Conservation (phyloP, 305 asterid genomes). For the Coffea humblotiana region DNA sequence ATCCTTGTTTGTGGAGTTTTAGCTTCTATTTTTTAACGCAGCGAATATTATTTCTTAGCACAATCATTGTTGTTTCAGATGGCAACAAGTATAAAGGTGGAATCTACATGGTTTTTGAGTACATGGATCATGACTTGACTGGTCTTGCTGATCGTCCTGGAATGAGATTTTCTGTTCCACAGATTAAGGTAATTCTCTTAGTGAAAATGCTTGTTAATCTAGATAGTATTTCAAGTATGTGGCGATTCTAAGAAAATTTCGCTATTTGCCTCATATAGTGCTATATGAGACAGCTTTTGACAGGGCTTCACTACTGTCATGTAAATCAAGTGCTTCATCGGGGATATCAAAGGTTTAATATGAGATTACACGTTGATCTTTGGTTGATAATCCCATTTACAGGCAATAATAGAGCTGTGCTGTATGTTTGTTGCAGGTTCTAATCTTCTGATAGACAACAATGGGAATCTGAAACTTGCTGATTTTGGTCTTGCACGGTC, state of each 20-base stretch:
- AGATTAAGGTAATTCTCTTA: slow-evolving; percentile 67
- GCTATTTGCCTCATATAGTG: slow-evolving; percentile 60
- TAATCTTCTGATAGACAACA: slow-evolving; percentile 89
- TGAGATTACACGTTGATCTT: slow-evolving; percentile 25
- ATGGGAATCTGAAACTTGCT: slow-evolving; percentile 94
- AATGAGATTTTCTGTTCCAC: slow-evolving; percentile 83
- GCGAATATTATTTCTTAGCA: slow-evolving; percentile 12
- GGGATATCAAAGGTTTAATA: slow-evolving; percentile 81
- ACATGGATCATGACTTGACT: slow-evolving; percentile 95
- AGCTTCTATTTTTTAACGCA: neutral
- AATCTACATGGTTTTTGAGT: slow-evolving; percentile 92
- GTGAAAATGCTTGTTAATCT: slow-evolving; percentile 21
- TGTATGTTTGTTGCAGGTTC: slow-evolving; percentile 58
- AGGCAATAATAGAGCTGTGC: slow-evolving; percentile 21
- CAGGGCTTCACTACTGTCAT: slow-evolving; percentile 99
- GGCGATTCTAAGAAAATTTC: slow-evolving; percentile 43
- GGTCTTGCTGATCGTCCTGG: slow-evolving; percentile 98
- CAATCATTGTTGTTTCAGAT: slow-evolving; percentile 45
- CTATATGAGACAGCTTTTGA: slow-evolving; percentile 93
- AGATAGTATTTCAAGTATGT: slow-evolving; percentile 10
- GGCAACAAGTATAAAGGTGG: slow-evolving; percentile 91
- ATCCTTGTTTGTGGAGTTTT: neutral
- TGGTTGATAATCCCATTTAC: slow-evolving; percentile 14
- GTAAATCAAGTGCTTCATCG: slow-evolving; percentile 99
- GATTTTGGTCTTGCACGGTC: slow-evolving; percentile 97